Evolutionary conservation across 1,284 basidiomycete genomes (phyloP).

Genomic region (Porphyrellus sp.): DNA sequence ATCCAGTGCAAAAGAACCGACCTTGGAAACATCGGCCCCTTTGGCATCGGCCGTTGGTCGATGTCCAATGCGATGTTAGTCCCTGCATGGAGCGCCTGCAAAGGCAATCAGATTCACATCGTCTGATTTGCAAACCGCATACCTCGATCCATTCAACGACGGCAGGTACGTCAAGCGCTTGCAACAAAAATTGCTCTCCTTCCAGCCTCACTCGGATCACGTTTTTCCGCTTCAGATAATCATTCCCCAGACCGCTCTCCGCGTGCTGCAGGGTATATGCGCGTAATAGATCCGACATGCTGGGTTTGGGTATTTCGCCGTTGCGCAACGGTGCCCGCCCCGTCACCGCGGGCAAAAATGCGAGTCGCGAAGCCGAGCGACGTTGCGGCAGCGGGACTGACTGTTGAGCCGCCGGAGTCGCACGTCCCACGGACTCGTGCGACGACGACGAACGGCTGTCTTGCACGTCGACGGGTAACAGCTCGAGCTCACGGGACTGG

Average conservation of each 20-base stretch:
- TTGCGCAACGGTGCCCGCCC: conserved; percentile 13
- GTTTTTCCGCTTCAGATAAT: conserved; percentile 92
- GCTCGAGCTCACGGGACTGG: conserved; percentile 22
- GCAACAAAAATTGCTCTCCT: conserved; percentile 95
- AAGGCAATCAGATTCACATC: conserved; percentile 14
- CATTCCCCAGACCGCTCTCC: conserved; percentile 91
- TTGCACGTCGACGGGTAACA: conserved; percentile 27
- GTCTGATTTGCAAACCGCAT: conserved; percentile 22
- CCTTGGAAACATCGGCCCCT: conserved; percentile 77
- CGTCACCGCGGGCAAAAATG: conserved; percentile 15
- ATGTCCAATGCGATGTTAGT: conserved; percentile 92
- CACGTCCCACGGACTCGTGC: conserved; percentile 18
- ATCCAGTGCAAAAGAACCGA: conserved; percentile 35
- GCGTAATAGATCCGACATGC: conserved; percentile 49
- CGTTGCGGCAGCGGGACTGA: conserved; percentile 9
- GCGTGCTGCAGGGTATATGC: conserved; percentile 86
- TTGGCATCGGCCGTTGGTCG: conserved; percentile 87
- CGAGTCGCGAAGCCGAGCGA: conserved; percentile 23
- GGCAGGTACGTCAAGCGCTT: conserved; percentile 80
- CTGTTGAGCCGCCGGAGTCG: conserved; percentile 13
- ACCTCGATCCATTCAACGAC: conserved; percentile 98
- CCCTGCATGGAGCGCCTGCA: conserved; percentile 83
- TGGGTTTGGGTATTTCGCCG: conserved; percentile 39
- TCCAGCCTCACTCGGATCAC: conserved; percentile 92
- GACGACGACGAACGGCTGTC: conserved; percentile 25